Evolutionary conservation across 352 stramenopile genomes (phyloP), one percentile per base, ranked within the genome.

Genomic region (Globisporangium mamillatum): DNA sequence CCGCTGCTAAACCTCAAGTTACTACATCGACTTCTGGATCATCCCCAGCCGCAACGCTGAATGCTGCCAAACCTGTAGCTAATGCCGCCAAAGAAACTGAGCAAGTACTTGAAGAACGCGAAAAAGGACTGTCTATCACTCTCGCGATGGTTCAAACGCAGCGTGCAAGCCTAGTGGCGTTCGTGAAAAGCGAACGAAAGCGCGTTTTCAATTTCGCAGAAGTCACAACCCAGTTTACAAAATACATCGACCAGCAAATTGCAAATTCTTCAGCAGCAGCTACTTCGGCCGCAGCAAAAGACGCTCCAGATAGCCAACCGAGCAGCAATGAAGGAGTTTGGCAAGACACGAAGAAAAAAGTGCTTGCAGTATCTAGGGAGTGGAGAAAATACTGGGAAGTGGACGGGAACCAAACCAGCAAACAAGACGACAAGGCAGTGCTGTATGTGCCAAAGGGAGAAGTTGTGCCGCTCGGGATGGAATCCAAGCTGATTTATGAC

Each of bases 61-160:
- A 10, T 12, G n/a, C 60, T 4, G 44, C 20, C 4, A 64, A 64
- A 3, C 63, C 66, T 48, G 14, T 64, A 6, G 34, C 69, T 8
- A 69, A 72, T 10, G 53, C 61, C 24, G 46, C 69, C 12, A 88
- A 87, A 67, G 88, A 95, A 66, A 75, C 86, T 14, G 79, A 88
- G 22, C 82, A 92, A 32, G 32, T 92, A 8, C 68, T 86, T 12
- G 88, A 95, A 68, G 88, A 95, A 53, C 83, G 84, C 4, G 85
- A 92, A n/a, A 92, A 92, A 34, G 88, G 86, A 0, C 65, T 95
- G 27, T 73, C 75, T 0, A 94, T 95, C 69, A 93, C 83, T 0
- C 69, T 93, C 7, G 68, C 82, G 0, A 79, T 95, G 53, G 77
- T 95, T 20, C 80, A 89, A 16, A 73, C 62, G 1, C 85, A 94